A percentile compares a stretch with the other conserved stretches of the same genome.
phyloP scores from a whole-genome alignment of 2,329 filamentous ascomycete genomes.

The Aureobasidium sp. region DNA sequence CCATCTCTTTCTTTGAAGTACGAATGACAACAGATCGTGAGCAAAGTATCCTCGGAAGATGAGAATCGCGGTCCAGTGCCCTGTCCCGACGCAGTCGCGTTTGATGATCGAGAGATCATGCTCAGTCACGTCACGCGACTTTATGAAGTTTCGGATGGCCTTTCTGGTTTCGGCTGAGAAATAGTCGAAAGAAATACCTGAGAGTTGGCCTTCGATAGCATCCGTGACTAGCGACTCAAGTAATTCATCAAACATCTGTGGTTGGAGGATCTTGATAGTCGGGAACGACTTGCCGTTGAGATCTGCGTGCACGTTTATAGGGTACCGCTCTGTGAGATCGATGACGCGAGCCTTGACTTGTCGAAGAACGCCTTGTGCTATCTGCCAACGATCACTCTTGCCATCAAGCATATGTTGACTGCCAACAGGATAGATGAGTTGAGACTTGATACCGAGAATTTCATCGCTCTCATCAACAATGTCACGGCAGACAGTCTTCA shows the following conservation, averaged over 20 bases:
- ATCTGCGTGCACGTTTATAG: constrained; percentile 57
- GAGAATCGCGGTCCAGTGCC: constrained; percentile 41
- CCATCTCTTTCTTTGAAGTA: constrained; percentile 69
- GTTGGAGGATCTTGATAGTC: constrained; percentile 60
- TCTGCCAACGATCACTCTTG: constrained; percentile 44
- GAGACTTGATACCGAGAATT: constrained; percentile 45
- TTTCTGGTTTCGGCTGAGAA: background rate
- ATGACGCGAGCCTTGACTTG: constrained; percentile 33
- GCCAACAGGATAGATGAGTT: constrained; percentile 51
- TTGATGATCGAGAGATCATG: background rate
- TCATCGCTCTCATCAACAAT: constrained; percentile 69
- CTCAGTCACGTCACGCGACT: background rate
- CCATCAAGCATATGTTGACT: constrained; percentile 44
- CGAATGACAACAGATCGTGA: constrained; percentile 65
- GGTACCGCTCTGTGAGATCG: constrained; percentile 43
- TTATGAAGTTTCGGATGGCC: constrained; percentile 6
- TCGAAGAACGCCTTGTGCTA: constrained; percentile 39
- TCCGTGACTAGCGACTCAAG: constrained; percentile 33
- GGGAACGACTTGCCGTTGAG: constrained; percentile 54
- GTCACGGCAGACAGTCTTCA: constrained; percentile 60
- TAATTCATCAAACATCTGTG: constrained; percentile 38
- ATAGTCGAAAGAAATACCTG: background rate
- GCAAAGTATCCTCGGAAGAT: constrained; percentile 71
- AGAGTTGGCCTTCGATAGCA: constrained; percentile 34
- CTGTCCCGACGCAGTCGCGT: background rate